phyloP scores from a whole-genome alignment of 129 eudicot species.

The Cynara cardunculus region DNA sequence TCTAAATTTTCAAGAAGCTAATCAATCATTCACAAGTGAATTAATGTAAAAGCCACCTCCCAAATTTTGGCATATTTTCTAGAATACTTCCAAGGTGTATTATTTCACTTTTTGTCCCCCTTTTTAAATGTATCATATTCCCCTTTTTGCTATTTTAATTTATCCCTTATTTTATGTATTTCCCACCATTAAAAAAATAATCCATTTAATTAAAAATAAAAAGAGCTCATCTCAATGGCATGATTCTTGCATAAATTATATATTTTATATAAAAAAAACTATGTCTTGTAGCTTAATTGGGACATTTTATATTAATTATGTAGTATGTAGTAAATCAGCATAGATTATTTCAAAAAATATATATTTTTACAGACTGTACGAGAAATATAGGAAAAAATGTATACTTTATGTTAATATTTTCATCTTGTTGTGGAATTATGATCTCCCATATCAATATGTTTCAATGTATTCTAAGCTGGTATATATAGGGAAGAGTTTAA shows the following conservation, averaged over 20 bases:
- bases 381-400: too few relatives aligned
- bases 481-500: too few relatives aligned
- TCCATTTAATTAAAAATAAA: neutral
- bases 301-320: neutral
- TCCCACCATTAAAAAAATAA: neutral
- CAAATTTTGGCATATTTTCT: conserved; percentile 29
- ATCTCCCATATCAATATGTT: neutral
- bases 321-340: neutral
- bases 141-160: neutral
- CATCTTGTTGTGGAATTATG: too few relatives aligned
- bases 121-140: conserved; percentile 11
- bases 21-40: conserved; percentile 14
- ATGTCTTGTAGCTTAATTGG: neutral
- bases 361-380: too few relatives aligned
- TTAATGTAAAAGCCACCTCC: conserved; percentile 31
- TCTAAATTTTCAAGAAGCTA: conserved; percentile 6
- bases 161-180: neutral
- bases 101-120: conserved; percentile 21
- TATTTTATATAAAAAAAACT: neutral
- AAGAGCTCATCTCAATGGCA: neutral
- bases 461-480: neutral
- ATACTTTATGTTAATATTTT: too few relatives aligned
- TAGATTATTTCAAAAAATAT: neutral
- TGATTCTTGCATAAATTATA: neutral
- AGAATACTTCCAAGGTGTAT: conserved; percentile 26